Evolutionary conservation across 257 asterid species (phyloP), one percentile per base, ranked within the genome.

Genomic region (Lycium barbarum): DNA sequence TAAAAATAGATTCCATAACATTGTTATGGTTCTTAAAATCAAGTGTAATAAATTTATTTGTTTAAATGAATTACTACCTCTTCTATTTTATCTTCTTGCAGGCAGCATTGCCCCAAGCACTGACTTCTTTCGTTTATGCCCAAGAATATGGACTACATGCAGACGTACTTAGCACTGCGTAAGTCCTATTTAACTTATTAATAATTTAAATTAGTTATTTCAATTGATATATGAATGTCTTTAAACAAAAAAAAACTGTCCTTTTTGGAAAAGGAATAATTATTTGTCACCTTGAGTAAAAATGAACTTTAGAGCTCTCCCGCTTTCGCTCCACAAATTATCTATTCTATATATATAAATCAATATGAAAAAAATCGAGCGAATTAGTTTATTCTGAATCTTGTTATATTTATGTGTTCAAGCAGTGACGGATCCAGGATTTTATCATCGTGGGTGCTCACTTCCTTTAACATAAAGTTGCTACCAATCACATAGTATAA

Each of bases 31-130:
- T 66, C 74, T 66, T 13, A 67, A 35, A 66, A 14, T 35, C 35
- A 35, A 26, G 13, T 35, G 35, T 14, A 33, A 65, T 20, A 36
- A 35, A 66, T 7, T 66, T 66, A 63, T n/a, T 53, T 53, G 15
- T 53, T 53, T 2, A 53, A 20, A 26, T 26, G 33, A 26, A 17
- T n/a, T 73, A 74, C 43, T 58, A 3, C n/a, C 36, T 18, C 18
- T 18, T 59, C 1, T 11, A 47, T 17, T 61, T 79, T 10, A 8
- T 40, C 0, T 8, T 79, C 61, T 79, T 17, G 36, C 49, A 88
- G 90, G 63, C 90, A 2, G 90, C 90, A 55, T 54, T 88, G 71
- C 90, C 90, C 6, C 90, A 88, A 62, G 61, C 87, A 15, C 53
- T 88, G 35, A 82, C 90, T 2, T 83, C 90, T 5, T 88, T 88